These are phyloP conservation scores for Ochromonas danica DNA, from an alignment of 108 stramenopile species.

Conservation along the genomic window DNA sequence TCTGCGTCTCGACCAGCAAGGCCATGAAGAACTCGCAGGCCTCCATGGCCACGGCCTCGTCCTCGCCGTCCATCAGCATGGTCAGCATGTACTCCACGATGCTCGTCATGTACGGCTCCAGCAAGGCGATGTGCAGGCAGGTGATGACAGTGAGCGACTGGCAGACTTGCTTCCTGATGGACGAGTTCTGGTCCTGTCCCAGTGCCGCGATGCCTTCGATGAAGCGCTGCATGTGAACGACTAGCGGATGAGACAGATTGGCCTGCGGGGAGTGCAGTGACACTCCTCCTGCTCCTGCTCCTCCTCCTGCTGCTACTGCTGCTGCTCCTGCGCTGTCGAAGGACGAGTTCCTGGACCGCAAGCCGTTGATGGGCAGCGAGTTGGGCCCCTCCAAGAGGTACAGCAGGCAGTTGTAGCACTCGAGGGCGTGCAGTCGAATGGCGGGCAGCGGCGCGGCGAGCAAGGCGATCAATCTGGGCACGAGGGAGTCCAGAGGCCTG, in stretches of 20 bases:
- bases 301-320: no score
- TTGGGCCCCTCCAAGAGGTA: slow-evolving; percentile 21
- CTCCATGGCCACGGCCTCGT: neutral
- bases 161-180: neutral
- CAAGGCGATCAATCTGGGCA: neutral
- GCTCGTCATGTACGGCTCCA: neutral
- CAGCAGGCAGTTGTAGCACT: neutral
- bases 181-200: neutral
- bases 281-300: no score
- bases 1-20: neutral
- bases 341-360: neutral
- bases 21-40: neutral
- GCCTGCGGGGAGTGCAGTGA: neutral
- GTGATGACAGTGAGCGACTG: neutral
- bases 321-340: neutral
- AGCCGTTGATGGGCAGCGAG: no score
- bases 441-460: neutral
- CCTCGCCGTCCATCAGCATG: neutral
- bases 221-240: neutral
- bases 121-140: neutral
- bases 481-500: neutral
- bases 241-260: neutral
- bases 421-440: neutral
- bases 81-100: neutral
- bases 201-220: neutral